These are phyloP conservation scores for Clarireedia paspali DNA, from an alignment of 2,329 filamentous ascomycete species.

Conservation along the genomic window DNA sequence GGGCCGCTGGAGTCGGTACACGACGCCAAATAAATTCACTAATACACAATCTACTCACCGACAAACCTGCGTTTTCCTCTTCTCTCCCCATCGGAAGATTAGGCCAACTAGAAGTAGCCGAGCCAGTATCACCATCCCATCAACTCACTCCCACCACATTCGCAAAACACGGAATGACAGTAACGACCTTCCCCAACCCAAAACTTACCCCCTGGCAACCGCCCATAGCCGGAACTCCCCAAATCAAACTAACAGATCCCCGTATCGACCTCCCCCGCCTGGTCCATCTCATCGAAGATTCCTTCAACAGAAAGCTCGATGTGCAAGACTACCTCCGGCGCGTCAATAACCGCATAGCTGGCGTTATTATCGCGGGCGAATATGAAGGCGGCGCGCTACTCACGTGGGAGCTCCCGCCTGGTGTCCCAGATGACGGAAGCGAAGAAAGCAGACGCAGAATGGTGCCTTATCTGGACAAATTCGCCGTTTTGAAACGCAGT, in stretches of 20 bases:
- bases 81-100: constrained; percentile 73
- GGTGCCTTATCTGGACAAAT: constrained; percentile 95
- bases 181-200: constrained; percentile 75
- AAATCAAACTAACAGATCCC: constrained; percentile 67
- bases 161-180: constrained; percentile 82
- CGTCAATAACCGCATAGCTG: constrained; percentile 75
- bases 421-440: constrained; percentile 45
- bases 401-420: constrained; percentile 80
- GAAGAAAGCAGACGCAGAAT: constrained; percentile 49
- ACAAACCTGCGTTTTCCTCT: constrained; percentile 87
- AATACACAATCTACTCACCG: constrained; percentile 91
- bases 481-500: constrained; percentile 80
- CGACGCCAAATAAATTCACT: constrained; percentile 66
- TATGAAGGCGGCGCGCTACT: constrained; percentile 94
- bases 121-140: constrained; percentile 27
- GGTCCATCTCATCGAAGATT: constrained; percentile 85
- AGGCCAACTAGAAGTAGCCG: constrained; percentile 9
- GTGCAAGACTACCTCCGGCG: constrained; percentile 73
- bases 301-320: constrained; percentile 79
- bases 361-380: constrained; percentile 88
- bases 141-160: constrained; percentile 59
- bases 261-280: constrained; percentile 77
- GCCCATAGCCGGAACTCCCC: constrained; percentile 48
- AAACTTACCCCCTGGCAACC: constrained; percentile 58
- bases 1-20: constrained; percentile 38